Evolutionary conservation across 2,329 filamentous ascomycete genomes (phyloP).

Genomic region (Exophiala dermatitidis): DNA sequence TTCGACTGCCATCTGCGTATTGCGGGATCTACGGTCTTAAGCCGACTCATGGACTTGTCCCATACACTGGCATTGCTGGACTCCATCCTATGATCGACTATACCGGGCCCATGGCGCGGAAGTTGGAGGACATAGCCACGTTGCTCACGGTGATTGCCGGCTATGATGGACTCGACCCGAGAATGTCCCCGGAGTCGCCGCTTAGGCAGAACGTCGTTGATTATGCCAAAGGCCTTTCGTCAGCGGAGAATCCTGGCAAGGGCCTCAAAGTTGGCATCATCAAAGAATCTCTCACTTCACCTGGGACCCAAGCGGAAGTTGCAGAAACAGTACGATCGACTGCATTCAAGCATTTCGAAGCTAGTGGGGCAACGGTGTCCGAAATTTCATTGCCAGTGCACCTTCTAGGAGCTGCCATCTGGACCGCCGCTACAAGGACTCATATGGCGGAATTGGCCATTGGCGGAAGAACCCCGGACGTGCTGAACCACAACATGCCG

Average conservation of each 20-base stretch:
- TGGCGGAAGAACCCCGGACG: slow-evolving; percentile 30
- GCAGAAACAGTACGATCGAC: slow-evolving; percentile 33
- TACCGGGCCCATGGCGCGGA: slow-evolving; percentile 41
- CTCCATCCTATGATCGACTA: slow-evolving; percentile 41
- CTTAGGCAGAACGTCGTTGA: slow-evolving; percentile 31
- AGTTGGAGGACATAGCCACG: slow-evolving; percentile 38
- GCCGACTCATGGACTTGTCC: slow-evolving; percentile 44
- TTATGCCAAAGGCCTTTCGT: slow-evolving; percentile 31
- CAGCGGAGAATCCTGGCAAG: slow-evolving; percentile 29
- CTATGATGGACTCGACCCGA: slow-evolving; percentile 44
- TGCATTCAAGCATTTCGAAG: slow-evolving; percentile 34
- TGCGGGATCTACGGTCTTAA: slow-evolving; percentile 42
- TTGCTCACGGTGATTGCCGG: slow-evolving; percentile 43
- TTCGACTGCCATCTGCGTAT: slow-evolving; percentile 36
- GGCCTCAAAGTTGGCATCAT: slow-evolving; percentile 44
- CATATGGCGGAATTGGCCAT: slow-evolving; percentile 32
- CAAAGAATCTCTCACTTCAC: slow-evolving; percentile 38
- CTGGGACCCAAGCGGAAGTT: slow-evolving; percentile 37
- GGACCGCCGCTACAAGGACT: slow-evolving; percentile 38
- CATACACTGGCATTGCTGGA: slow-evolving; percentile 44
- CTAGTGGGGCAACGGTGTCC: slow-evolving; percentile 40
- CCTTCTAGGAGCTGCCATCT: slow-evolving; percentile 41
- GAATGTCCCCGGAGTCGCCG: slow-evolving; percentile 36
- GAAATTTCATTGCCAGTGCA: slow-evolving; percentile 46
- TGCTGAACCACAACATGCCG: slow-evolving; percentile 31